phyloP scores from a whole-genome alignment of 108 stramenopile species.

The Licmophora abbreviata region DNA sequence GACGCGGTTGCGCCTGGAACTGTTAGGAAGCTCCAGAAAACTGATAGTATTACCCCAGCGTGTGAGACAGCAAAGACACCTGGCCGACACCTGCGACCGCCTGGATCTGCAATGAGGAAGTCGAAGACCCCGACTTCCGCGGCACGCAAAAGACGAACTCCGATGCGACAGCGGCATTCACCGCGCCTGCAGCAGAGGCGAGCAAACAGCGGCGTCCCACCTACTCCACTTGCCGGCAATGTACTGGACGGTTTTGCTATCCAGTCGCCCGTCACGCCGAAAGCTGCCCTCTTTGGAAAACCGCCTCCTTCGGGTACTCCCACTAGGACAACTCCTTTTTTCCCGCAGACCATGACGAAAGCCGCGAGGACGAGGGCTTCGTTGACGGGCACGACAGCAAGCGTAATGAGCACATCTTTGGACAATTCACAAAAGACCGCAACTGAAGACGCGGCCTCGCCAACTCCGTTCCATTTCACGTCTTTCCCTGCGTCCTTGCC shows the following conservation, averaged over 20 bases:
- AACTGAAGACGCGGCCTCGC: conserved; percentile 27
- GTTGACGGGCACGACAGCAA: background rate
- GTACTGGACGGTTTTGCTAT: background rate
- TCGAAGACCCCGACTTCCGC: background rate
- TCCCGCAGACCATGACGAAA: background rate
- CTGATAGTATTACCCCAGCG: background rate
- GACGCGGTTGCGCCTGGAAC: conserved; percentile 6
- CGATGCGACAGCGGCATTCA: background rate
- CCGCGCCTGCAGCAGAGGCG: background rate
- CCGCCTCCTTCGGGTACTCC: background rate
- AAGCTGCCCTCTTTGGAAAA: background rate
- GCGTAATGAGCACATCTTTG: conserved; percentile 15
- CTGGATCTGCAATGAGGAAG: background rate
- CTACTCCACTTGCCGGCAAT: background rate
- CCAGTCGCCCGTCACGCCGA: background rate
- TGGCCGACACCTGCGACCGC: background rate
- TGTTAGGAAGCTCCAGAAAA: conserved; percentile 11
- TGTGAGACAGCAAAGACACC: background rate
- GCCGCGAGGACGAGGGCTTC: background rate
- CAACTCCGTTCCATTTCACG: conserved; percentile 67
- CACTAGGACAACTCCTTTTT: background rate
- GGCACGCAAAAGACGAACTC: background rate
- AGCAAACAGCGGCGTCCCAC: background rate
- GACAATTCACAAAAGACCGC: conserved; percentile 14
- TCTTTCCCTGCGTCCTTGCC: conserved; percentile 81